Conservation (phyloP, 495 filamentous ascomycete species). For the Xylaria nigripes region DNA sequence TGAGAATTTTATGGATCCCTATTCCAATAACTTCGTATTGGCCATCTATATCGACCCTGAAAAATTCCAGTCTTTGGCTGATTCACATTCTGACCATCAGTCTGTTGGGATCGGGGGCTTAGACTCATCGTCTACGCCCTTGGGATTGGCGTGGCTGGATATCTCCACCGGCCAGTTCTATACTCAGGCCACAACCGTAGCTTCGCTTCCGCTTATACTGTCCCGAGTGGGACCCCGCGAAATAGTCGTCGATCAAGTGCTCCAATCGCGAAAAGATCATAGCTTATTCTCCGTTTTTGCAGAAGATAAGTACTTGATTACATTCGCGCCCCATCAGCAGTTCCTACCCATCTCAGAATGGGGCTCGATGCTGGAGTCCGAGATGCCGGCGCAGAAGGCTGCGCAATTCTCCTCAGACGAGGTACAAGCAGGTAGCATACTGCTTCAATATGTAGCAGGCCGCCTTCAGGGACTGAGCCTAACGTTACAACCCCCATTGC, state of each 20-base stretch:
- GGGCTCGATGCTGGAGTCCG: conserved; percentile 66
- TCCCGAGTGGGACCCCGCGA: conserved; percentile 79
- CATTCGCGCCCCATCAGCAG: conserved; percentile 40
- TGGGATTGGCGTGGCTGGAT: conserved; percentile 91
- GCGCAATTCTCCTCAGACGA: conserved; percentile 44
- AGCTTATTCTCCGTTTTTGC: conserved; percentile 36
- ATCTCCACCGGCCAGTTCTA: conserved; percentile 90
- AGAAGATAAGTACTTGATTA: conserved; percentile 53
- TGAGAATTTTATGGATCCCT: conserved; percentile 92
- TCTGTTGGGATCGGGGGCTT: neutral
- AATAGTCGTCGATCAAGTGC: conserved; percentile 62
- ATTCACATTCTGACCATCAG: neutral
- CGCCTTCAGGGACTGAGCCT: conserved; percentile 70
- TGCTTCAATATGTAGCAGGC: conserved; percentile 75
- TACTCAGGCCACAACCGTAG: conserved; percentile 68
- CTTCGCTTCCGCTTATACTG: conserved; percentile 65
- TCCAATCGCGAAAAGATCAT: conserved; percentile 42
- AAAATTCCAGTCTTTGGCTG: conserved; percentile 9
- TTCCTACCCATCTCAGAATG: conserved; percentile 56
- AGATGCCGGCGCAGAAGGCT: conserved; percentile 37
- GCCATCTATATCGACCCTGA: conserved; percentile 49
- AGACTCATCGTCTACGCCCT: conserved; percentile 24
- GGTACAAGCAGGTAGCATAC: conserved; percentile 57
- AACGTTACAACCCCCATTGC: conserved; percentile 75
- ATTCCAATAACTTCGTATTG: conserved; percentile 84